Base-by-base conservation (phyloP, 2,329 filamentous ascomycete species). In the Colletotrichum sidae region DNA sequence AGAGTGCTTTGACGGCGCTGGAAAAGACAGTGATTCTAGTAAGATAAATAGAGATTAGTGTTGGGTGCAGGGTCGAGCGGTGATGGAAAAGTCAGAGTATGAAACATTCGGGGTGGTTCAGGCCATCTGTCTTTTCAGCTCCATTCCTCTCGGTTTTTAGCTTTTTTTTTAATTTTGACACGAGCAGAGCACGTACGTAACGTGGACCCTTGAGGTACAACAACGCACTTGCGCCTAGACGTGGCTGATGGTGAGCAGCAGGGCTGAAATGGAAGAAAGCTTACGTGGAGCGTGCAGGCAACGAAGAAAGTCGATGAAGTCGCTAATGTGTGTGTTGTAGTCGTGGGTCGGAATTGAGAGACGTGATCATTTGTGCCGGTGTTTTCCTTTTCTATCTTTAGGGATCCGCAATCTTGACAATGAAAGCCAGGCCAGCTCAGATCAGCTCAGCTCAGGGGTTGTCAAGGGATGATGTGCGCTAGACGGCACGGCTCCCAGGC, bases 51-150 rank as follows among this genome's bases (percentile, higher is more conserved):
- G n/a, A n/a, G 53, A 34, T 64, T 67, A 64, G 64, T 35, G 17
- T 13, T 17, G 12, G 33, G 39, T 17, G 35, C 39, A 59, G 60
- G 60, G 60, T 51, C 15, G 45, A 39, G 13, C 12, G 25, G 41
- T 35, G 54, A 17, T 6, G 44, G 17, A 45, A 25, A 33, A 41
- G n/a, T 45, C 53, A n/a, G 51, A 60, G 44, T 8, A 47, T 65
- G 62, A 65, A 65, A 65, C 62, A 65, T 44, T 65, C 52, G 38
- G 42, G 52, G 15, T 35, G 52, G 62, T 65, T 65, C 42, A 56
- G 62, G 62, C 62, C 58, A 65, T 65, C 51, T 65, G 62, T 65
- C 62, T 65, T 65, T 62, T 56, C 58, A 57, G 62, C 62, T 62
- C 62, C 62, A 65, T 65, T 65, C 62, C 62, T 37, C 47, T n/a